A percentile compares a stretch with the other conserved stretches of the same genome.
These are phyloP conservation scores for Cruciata laevipes DNA, from an alignment of 257 asterid genomes.

Conservation along the genomic window DNA sequence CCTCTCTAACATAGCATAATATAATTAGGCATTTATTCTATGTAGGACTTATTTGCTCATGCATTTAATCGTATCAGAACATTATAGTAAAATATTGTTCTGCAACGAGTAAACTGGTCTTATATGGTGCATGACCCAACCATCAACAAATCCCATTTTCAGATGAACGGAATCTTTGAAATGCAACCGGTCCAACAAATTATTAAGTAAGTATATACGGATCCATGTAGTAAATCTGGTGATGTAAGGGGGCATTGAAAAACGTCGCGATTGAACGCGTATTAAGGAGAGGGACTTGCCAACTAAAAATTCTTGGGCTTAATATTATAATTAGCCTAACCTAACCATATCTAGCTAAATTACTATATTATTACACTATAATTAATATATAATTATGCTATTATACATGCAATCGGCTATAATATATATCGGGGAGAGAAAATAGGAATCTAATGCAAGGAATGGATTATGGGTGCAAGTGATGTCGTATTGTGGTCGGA, in stretches of 20 bases:
- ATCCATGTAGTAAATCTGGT: not conserved
- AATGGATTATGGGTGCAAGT: slow-evolving; percentile 27
- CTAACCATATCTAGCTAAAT: slow-evolving; percentile 15
- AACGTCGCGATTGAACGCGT: slow-evolving; percentile 45
- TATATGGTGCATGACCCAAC: too few species aligned
- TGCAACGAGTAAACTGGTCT: too few species aligned
- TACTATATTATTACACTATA: not conserved
- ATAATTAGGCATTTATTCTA: too few species aligned
- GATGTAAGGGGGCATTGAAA: slow-evolving; percentile 28
- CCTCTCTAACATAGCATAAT: too few species aligned
- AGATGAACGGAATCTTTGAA: too few species aligned
- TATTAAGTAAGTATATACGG: slow-evolving; percentile 5
- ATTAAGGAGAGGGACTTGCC: slow-evolving; percentile 41
- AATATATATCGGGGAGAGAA: slow-evolving; percentile 26
- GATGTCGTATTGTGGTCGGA: slow-evolving; percentile 67
- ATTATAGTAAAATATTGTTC: too few species aligned
- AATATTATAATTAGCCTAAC: slow-evolving; percentile 8
- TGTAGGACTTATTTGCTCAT: too few species aligned
- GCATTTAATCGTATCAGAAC: too few species aligned
- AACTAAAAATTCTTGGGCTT: slow-evolving; percentile 35
- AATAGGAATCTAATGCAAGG: slow-evolving; percentile 32
- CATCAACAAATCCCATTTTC: too few species aligned
- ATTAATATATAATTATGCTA: not conserved
- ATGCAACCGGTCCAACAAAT: slow-evolving; percentile 10
- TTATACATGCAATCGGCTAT: not conserved